phyloP scores from a whole-genome alignment of 148 eudicot genomes.

The Rheum nobile region DNA sequence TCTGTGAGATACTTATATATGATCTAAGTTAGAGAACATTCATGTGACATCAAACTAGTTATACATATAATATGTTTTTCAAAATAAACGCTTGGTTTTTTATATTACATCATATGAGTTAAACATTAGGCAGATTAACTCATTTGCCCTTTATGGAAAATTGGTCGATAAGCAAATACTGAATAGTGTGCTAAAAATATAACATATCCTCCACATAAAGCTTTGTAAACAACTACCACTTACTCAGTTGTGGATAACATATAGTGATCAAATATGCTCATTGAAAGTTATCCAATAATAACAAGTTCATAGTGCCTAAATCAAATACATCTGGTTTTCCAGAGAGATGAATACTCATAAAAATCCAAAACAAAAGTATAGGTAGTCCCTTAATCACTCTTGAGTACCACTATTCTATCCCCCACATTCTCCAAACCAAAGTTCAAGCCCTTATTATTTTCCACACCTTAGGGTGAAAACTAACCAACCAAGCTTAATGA shows the following conservation, averaged over 20 bases:
- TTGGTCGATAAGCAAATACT: background rate
- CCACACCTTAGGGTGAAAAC: background rate
- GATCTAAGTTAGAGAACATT: too few relatives aligned
- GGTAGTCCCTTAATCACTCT: background rate
- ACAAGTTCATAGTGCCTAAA: background rate
- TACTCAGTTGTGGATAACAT: background rate
- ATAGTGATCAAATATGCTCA: background rate
- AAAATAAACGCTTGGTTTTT: background rate
- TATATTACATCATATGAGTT: background rate
- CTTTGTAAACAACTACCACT: background rate
- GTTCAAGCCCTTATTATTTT: background rate
- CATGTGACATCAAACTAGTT: too few relatives aligned
- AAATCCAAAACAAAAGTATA: background rate
- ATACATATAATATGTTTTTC: background rate
- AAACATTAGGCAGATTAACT: background rate
- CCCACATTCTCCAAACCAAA: background rate
- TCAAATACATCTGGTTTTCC: too few relatives aligned
- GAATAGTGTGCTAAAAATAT: background rate
- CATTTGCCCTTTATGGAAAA: background rate
- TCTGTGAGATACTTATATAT: too few relatives aligned
- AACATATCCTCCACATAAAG: background rate
- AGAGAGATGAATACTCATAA: too few relatives aligned
- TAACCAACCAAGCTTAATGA: too few relatives aligned
- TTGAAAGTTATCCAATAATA: background rate
- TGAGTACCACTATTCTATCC: background rate